phyloP scores from a whole-genome alignment of 1,139 yeast species.

The Yamadazyma buinensis region DNA sequence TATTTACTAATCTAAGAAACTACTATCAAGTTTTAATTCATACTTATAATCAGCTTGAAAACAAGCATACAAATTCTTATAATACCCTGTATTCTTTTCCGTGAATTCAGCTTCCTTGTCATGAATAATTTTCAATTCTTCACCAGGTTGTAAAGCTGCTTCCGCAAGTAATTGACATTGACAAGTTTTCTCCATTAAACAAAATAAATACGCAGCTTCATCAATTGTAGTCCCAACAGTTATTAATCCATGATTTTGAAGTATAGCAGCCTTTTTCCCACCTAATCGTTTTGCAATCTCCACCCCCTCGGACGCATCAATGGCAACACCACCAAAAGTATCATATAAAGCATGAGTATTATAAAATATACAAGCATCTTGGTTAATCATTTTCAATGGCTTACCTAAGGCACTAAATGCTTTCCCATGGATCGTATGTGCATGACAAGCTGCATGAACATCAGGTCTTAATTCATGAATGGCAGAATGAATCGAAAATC shows the following conservation, averaged over 20 bases:
- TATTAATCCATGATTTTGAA: constrained; percentile 74
- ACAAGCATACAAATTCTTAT: constrained; percentile 60
- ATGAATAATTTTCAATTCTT: neutral
- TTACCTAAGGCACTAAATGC: constrained; percentile 69
- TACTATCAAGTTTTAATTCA: constrained; percentile 7
- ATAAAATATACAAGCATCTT: constrained; percentile 67
- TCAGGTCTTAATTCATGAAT: constrained; percentile 74
- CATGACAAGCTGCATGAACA: constrained; percentile 74
- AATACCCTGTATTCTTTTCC: constrained; percentile 50
- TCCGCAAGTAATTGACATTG: constrained; percentile 58
- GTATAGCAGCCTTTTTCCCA: constrained; percentile 48
- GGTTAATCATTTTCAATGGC: constrained; percentile 71
- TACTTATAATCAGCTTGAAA: constrained; percentile 51
- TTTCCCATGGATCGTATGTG: constrained; percentile 69
- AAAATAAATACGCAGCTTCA: constrained; percentile 71
- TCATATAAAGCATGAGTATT: constrained; percentile 58
- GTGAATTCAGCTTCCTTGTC: constrained; percentile 5
- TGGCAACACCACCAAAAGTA: constrained; percentile 74
- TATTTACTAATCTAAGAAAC: neutral
- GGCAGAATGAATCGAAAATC: constrained; percentile 72
- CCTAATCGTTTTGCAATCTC: constrained; percentile 65
- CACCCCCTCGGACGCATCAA: constrained; percentile 63
- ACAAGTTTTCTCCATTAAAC: constrained; percentile 64
- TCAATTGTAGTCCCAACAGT: constrained; percentile 75
- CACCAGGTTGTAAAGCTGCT: neutral